Evolutionary conservation across 768 basidiomycete genomes (phyloP).

Genomic region (Mycena indigotica): DNA sequence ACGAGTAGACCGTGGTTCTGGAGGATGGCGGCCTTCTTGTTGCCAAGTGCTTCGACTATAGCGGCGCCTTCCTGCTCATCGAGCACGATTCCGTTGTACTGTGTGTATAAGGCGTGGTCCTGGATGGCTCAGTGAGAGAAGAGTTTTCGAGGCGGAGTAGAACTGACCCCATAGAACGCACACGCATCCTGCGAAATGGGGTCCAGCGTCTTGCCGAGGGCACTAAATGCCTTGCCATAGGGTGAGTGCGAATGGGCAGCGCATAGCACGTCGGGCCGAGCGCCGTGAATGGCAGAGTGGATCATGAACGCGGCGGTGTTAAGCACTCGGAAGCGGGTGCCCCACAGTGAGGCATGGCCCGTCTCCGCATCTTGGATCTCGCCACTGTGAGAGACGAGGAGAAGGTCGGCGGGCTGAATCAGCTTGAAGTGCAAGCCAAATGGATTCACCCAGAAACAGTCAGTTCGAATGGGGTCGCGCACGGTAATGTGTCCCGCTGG

Average conservation of each 20-base stretch:
- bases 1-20: slow-evolving; percentile 48
- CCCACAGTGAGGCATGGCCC: slow-evolving; percentile 15
- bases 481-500: slow-evolving; percentile 19
- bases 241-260: slow-evolving; percentile 52
- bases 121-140: slow-evolving; percentile 6
- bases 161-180: slow-evolving; percentile 38
- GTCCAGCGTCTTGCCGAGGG: slow-evolving; percentile 45
- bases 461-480: slow-evolving; percentile 39
- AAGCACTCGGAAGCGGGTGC: slow-evolving; percentile 24
- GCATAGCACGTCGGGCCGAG: slow-evolving; percentile 50
- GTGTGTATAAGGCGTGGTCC: slow-evolving; percentile 45
- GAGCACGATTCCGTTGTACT: slow-evolving; percentile 53
- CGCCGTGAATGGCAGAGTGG: slow-evolving; percentile 46
- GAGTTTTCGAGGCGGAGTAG: not conserved
- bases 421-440: slow-evolving; percentile 49
- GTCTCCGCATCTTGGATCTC: slow-evolving; percentile 30
- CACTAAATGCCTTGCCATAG: slow-evolving; percentile 51
- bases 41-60: slow-evolving; percentile 47
- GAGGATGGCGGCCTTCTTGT: slow-evolving; percentile 44
- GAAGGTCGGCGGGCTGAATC: slow-evolving; percentile 45
- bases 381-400: slow-evolving; percentile 44
- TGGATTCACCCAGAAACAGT: slow-evolving; percentile 54
- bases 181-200: slow-evolving; percentile 49
- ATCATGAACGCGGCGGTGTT: slow-evolving; percentile 40
- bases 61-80: slow-evolving; percentile 46